A percentile compares a stretch with the other conserved stretches of the same genome.
These are phyloP conservation scores for Pseudocercospora cruenta DNA, from an alignment of 2,329 filamentous ascomycete species.

Conservation along the genomic window DNA sequence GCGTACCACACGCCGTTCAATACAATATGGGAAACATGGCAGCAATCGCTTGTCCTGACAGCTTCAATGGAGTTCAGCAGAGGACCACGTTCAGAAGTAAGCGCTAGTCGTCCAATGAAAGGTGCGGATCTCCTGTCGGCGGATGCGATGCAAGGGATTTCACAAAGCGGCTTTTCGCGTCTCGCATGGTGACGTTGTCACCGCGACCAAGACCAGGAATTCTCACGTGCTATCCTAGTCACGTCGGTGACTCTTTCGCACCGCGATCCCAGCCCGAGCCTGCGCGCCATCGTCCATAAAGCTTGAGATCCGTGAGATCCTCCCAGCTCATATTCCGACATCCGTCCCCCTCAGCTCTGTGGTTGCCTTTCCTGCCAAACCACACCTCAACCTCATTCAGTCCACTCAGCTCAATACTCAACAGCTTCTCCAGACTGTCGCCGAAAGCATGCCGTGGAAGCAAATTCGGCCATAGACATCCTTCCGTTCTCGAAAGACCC, in stretches of 20 bases:
- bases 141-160: background rate
- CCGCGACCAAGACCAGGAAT: too few species aligned
- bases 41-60: too few species aligned
- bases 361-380: background rate
- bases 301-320: background rate
- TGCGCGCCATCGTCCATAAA: background rate
- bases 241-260: background rate
- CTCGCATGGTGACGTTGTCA: too few species aligned
- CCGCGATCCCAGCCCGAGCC: background rate
- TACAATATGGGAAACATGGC: too few species aligned
- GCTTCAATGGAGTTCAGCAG: too few species aligned
- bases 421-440: background rate
- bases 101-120: too few species aligned
- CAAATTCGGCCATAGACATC: background rate
- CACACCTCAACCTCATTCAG: background rate
- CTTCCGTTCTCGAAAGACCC: background rate
- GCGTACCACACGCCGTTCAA: too few species aligned
- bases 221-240: too few species aligned
- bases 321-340: background rate
- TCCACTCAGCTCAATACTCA: background rate
- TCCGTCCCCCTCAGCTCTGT: background rate
- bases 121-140: background rate
- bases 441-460: background rate
- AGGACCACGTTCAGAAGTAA: too few species aligned
- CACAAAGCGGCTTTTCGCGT: too few species aligned